A percentile compares a stretch with the other conserved stretches of the same genome.
Evolutionary conservation across 192 early-diverging fungal species (phyloP).

Genomic region (Mortierella hygrophila): DNA sequence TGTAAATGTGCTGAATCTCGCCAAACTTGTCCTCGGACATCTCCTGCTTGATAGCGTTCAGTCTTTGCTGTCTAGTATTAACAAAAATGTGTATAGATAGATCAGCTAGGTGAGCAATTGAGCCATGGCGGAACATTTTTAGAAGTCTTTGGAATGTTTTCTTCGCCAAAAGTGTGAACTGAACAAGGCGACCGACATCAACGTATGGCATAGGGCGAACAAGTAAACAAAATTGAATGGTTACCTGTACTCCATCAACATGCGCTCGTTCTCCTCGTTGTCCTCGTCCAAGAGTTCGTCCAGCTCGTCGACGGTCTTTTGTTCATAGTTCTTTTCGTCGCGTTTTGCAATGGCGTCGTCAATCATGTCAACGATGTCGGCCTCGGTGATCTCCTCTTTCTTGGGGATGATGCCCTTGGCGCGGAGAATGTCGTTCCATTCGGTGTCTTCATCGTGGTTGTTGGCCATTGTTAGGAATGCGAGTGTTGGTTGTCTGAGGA

Average conservation of each 20-base stretch:
- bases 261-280: slow-evolving; percentile 85
- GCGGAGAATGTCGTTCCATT: slow-evolving; percentile 96
- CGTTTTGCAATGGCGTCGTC: slow-evolving; percentile 73
- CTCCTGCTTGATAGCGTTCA: slow-evolving; percentile 87
- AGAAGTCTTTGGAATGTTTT: neutral
- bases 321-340: slow-evolving; percentile 73
- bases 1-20: slow-evolving; percentile 86
- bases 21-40: slow-evolving; percentile 86
- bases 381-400: slow-evolving; percentile 78
- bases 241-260: slow-evolving; percentile 82
- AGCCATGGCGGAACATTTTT: neutral
- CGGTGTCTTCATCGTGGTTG: slow-evolving; percentile 76
- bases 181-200: neutral
- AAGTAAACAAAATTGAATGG: neutral
- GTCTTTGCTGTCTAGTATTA: slow-evolving; percentile 72
- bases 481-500: neutral
- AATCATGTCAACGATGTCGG: slow-evolving; percentile 80
- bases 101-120: slow-evolving; percentile 1
- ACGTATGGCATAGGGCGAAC: neutral
- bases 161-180: neutral
- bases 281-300: slow-evolving; percentile 77
- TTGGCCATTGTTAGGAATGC: slow-evolving; percentile 42
- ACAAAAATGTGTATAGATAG: slow-evolving; percentile 2
- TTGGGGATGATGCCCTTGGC: slow-evolving; percentile 91
- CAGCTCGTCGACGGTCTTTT: slow-evolving; percentile 82